Evolutionary conservation across 1,139 yeast genomes (phyloP).

Genomic region (Geotrichum fermentans): DNA sequence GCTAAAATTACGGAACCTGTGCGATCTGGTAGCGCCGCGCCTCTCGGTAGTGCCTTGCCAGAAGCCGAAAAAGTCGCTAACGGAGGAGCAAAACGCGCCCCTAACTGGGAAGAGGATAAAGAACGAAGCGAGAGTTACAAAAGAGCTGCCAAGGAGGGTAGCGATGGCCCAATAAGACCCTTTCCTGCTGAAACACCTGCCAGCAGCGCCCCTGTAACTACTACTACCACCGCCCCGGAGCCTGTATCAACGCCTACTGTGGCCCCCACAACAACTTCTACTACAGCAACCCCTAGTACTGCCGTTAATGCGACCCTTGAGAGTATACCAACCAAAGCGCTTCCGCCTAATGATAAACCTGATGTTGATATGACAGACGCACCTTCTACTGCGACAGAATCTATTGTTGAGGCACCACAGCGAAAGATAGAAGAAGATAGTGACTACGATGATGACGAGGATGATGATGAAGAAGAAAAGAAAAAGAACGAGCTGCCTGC

Average conservation of each 20-base stretch:
- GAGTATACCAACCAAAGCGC: too few species aligned
- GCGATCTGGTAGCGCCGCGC: constrained; percentile 10
- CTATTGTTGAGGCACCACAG: constrained; percentile 56
- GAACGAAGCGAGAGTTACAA: constrained; percentile 11
- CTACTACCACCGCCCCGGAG: neutral
- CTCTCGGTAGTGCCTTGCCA: constrained; percentile 1
- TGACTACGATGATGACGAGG: constrained; percentile 67
- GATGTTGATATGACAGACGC: constrained; percentile 1
- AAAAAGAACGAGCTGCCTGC: neutral
- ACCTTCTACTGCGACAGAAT: constrained; percentile 11
- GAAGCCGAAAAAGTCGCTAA: neutral
- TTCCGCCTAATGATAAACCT: too few species aligned
- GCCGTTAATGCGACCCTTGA: neutral
- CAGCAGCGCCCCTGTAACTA: neutral
- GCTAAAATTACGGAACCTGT: constrained; percentile 9
- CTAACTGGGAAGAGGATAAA: constrained; percentile 18
- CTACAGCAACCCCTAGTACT: neutral
- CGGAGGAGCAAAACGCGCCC: constrained; percentile 11
- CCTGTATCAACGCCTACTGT: too few species aligned
- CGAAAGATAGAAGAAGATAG: constrained; percentile 79
- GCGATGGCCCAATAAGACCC: too few species aligned
- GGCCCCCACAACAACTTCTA: neutral
- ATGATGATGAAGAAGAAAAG: constrained; percentile 18
- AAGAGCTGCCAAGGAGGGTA: constrained; percentile 8
- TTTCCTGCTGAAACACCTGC: neutral